phyloP scores from a whole-genome alignment of 2,329 filamentous ascomycete species.

The Cryphonectria naterciae region DNA sequence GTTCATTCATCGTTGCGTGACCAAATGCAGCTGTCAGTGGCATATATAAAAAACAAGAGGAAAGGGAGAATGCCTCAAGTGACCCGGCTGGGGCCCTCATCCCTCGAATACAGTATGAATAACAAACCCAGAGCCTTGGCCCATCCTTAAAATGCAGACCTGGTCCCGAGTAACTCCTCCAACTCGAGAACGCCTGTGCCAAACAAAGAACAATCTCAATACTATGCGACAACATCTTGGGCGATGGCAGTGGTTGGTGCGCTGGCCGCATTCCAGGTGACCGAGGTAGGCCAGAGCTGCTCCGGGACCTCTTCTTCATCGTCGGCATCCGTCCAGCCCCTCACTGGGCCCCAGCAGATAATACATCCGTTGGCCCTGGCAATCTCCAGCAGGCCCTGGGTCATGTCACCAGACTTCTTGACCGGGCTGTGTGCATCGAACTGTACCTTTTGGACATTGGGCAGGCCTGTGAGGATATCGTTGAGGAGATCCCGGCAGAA shows the following conservation, averaged over 20 bases:
- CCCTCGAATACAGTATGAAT: neutral
- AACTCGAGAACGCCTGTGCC: constrained; percentile 7
- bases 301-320: constrained; percentile 7
- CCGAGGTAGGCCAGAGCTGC: neutral
- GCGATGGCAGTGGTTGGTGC: constrained; percentile 5
- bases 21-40: neutral
- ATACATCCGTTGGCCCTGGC: constrained; percentile 52
- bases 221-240: constrained; percentile 15
- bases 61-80: neutral
- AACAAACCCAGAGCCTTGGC: neutral
- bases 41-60: neutral
- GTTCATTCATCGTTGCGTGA: constrained; percentile 16
- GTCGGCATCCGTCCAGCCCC: constrained; percentile 65
- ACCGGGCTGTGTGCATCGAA: constrained; percentile 73
- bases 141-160: neutral
- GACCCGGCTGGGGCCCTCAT: neutral
- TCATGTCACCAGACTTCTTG: constrained; percentile 66
- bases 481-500: constrained; percentile 65
- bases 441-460: constrained; percentile 61
- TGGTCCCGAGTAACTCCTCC: neutral
- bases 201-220: neutral
- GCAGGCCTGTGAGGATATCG: constrained; percentile 60
- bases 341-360: constrained; percentile 69
- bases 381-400: constrained; percentile 62
- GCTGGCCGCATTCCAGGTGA: neutral